Evolutionary conservation across 192 early-diverging fungal genomes (phyloP), one percentile per base, ranked within the genome.

Genomic region (Coemansia nantahalensis): DNA sequence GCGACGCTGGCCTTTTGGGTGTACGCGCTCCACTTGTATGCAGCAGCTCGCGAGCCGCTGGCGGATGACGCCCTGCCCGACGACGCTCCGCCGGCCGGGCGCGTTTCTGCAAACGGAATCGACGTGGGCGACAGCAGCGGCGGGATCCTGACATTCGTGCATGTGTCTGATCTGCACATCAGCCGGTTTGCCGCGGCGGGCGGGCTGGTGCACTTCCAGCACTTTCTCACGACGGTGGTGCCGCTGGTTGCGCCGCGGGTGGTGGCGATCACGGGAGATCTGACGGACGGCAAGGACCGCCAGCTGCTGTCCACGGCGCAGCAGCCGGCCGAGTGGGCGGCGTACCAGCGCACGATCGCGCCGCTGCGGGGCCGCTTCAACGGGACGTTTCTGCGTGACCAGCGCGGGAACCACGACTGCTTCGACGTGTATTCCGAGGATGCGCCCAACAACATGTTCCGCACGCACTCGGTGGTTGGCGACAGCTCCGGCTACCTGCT

Each of bases 351-450:
- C 1, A 78, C 86, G 69, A 85, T 6, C 59, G 61, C 83, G 11
- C 62, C 66, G 5, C 62, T 88, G 0, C 51, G 74, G 30, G 35
- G 31, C 0, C 70, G 79, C 18, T 66, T 83, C 39, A 65, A 75
- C 58, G 81, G 80, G 14, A 56, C 65, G 8, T 91, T 87, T 33
- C 92, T 84, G 78, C 86, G 83, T 57, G 94, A 96, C 68, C 78
- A 89, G 52, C 79, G 94, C n/a, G 94, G 94, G 4, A 95, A 96
- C 59, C 94, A 96, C 68, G 94, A 96, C 50, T 93, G 91, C 56
- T 96, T 92, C 63, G 82, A 93, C 51, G 78, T 93, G 3, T 80
- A 81, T 15, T 58, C 60, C 10, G 89, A 79, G 61, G 45, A 79
- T 18, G 79, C 81, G 19, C 43, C 62, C 2, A 61, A 77, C 30